Evolutionary conservation across 768 basidiomycete genomes (phyloP), one percentile per base, ranked within the genome.

Genomic region (Lentinula detonsa): DNA sequence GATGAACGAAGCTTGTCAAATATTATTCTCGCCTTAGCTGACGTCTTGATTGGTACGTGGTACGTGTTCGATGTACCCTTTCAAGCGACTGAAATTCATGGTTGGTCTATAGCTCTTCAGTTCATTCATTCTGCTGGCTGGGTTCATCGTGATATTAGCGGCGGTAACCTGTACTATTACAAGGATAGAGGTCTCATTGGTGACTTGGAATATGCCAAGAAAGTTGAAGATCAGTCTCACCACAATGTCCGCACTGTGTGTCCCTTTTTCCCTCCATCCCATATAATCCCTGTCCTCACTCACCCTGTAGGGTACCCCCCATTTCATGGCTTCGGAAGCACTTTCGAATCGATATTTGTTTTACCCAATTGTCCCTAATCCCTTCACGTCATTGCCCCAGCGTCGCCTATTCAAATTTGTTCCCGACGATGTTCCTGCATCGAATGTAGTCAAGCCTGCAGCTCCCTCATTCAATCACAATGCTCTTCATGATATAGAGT

Each of bases 401-500:
- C 21, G 7, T 8, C 8, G 23, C 23, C 23, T 2, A 23, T 2
- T 23, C 23, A 23, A 23, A 23, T 23, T 2, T 23, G 23, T 2
- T 23, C 1, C 23, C 10, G 9, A 23, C 9, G n/a, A n/a, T n/a
- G 31, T 18, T 23, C 28, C 28, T 28, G 28, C 3, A 28, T 28
- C 28, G 3, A 3, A 28, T 28, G 28, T 28, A 0, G 3, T 50
- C 23, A 28, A 15, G 21, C 11, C 8, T 52, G 9, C 15, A 5
- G 21, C 2, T 52, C 21, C 51, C 15, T 16, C 51, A 5, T 52
- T 52, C 9, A 13, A 5, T 15, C n/a, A 52, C 51, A 52, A 7
- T 52, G 21, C 51, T 9, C 51, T 52, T 16, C 51, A 52, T 37
- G 51, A 52, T 52, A 5, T 52, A 21, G 51, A 52, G 23, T 33